Percentiles rank a stretch among this genome's conserved stretches.
These are phyloP conservation scores for Symmetrospora coprosmae DNA, from an alignment of 768 basidiomycete genomes.

Conservation along the genomic window DNA sequence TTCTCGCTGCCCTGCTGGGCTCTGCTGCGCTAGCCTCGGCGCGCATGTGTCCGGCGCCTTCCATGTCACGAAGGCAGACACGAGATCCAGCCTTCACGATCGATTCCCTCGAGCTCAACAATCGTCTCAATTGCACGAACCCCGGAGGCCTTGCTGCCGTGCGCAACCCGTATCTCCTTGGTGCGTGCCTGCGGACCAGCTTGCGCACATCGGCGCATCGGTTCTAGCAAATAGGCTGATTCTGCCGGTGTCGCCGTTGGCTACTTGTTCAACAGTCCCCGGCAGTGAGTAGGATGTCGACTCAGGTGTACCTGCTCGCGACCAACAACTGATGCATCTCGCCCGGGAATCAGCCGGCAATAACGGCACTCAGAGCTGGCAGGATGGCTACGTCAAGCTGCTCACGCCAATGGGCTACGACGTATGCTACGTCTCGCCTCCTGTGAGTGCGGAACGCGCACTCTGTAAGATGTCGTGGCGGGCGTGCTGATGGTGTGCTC, in stretches of 20 bases:
- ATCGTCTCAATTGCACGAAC: not conserved
- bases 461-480: too few relatives aligned
- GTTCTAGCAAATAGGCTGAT: too few relatives aligned
- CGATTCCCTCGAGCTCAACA: not conserved
- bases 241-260: too few relatives aligned
- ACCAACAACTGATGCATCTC: not conserved
- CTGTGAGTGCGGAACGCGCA: conserved; percentile 3
- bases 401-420: conserved; percentile 6
- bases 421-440: conserved; percentile 16
- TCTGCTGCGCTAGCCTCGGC: not conserved
- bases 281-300: conserved; percentile 21
- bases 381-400: conserved; percentile 14
- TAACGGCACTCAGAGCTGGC: conserved; percentile 8
- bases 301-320: not conserved
- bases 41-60: conserved; percentile 3
- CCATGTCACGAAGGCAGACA: not conserved
- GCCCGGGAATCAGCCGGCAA: not conserved
- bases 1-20: not conserved
- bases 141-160: conserved; percentile 1
- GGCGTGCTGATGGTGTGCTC: too few relatives aligned
- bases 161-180: conserved; percentile 10
- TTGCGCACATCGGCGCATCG: too few relatives aligned
- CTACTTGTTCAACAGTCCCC: too few relatives aligned
- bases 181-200: too few relatives aligned
- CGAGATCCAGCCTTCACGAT: conserved; percentile 1